A percentile compares a stretch with the other conserved stretches of the same genome.
Evolutionary conservation across 768 basidiomycete genomes (phyloP).

Genomic region (Suillus occidentalis): DNA sequence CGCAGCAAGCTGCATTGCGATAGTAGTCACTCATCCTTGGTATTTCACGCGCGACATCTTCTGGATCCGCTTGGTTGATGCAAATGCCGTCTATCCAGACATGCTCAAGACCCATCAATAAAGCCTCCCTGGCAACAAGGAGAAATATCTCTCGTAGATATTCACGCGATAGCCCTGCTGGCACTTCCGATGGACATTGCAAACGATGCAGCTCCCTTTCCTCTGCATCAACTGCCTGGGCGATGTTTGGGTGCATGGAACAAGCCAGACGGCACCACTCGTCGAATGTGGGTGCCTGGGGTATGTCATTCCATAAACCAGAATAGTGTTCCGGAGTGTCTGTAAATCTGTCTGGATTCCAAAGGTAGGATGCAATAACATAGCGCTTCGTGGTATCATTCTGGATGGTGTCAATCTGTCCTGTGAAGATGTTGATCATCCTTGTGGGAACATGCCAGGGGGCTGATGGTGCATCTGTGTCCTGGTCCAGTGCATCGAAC

Average conservation of each 20-base stretch:
- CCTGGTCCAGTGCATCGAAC: neutral
- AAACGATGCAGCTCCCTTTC: neutral
- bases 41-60: neutral
- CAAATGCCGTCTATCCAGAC: neutral
- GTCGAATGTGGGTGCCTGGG: neutral
- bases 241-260: neutral
- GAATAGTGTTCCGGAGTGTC: neutral
- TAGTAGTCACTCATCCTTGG: neutral
- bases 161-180: neutral
- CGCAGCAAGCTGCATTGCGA: neutral
- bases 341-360: neutral
- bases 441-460: neutral
- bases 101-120: neutral
- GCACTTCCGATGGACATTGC: neutral
- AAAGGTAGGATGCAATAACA: conserved; percentile 2
- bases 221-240: neutral
- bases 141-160: neutral
- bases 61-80: neutral
- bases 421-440: conserved; percentile 1
- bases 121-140: neutral
- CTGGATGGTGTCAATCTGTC: neutral
- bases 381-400: neutral
- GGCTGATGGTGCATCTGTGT: neutral
- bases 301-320: neutral
- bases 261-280: neutral